Conservation (phyloP, 2,329 filamentous ascomycete genomes). For the Trichophyton rubrum region DNA sequence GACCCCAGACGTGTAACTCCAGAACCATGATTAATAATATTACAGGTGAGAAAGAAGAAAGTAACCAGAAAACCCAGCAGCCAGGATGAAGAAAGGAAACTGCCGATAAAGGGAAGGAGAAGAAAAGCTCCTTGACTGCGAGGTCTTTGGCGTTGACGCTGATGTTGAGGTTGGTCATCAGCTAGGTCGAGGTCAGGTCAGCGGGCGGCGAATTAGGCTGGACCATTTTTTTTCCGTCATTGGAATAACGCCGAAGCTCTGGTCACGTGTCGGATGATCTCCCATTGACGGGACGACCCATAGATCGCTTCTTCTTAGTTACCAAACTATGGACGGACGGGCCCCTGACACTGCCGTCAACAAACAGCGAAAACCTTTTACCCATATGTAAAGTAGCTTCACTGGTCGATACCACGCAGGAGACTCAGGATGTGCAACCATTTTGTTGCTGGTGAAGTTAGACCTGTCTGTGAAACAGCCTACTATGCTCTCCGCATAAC, state of each 20-base stretch:
- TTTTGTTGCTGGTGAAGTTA: neutral
- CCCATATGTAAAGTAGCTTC: neutral
- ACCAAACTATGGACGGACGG: too few relatives aligned
- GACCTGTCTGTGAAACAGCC: neutral
- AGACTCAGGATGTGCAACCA: neutral
- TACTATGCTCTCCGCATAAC: neutral
- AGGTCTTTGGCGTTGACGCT: neutral
- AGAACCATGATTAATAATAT: slow-evolving; percentile 39
- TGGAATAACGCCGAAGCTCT: neutral
- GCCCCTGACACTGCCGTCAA: too few relatives aligned
- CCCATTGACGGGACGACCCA: neutral
- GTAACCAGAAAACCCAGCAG: neutral
- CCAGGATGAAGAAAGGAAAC: neutral
- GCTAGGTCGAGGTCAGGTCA: too few relatives aligned
- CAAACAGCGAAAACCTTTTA: too few relatives aligned
- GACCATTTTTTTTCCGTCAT: neutral
- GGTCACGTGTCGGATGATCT: neutral
- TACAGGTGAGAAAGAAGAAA: neutral
- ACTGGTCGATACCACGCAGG: neutral
- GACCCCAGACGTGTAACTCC: slow-evolving; percentile 80
- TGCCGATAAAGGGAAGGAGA: too few relatives aligned
- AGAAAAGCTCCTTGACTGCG: neutral
- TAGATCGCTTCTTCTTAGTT: too few relatives aligned
- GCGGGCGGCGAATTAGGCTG: neutral
- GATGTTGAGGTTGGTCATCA: neutral